Evolutionary conservation across 78 protist species (phyloP).

Genomic region (Pigoraptor vietnamica): DNA sequence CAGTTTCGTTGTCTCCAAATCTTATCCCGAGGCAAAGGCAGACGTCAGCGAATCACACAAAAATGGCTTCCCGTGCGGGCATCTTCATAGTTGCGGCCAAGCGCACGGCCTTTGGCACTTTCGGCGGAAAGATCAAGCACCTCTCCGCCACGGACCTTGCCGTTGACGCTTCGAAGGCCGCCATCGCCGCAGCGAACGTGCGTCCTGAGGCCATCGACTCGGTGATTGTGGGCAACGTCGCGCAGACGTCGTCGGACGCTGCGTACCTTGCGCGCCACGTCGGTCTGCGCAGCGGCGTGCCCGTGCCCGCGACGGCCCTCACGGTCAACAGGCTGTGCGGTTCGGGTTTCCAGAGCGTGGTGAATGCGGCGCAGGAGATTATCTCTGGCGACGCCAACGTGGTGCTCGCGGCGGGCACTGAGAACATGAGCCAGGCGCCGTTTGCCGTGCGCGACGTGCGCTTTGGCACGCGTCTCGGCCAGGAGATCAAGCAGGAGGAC

Average conservation of each 20-base stretch:
- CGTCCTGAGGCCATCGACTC: constrained; percentile 14
- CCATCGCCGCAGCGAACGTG: not conserved
- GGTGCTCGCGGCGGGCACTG: constrained; percentile 44
- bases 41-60: not conserved
- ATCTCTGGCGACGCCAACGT: constrained; percentile 45
- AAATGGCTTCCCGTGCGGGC: not conserved
- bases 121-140: constrained; percentile 54
- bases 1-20: too few relatives aligned
- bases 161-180: constrained; percentile 15
- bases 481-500: constrained; percentile 34
- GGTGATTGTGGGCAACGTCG: constrained; percentile 48
- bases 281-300: constrained; percentile 32
- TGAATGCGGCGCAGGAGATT: constrained; percentile 41
- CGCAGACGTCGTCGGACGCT: constrained; percentile 45
- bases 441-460: constrained; percentile 30
- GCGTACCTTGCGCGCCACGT: constrained; percentile 62
- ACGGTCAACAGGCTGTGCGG: constrained; percentile 75
- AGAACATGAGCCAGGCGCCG: constrained; percentile 59
- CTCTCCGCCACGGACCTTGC: constrained; percentile 57
- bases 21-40: too few relatives aligned
- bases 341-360: constrained; percentile 56
- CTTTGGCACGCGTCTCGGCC: constrained; percentile 55
- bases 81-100: constrained; percentile 68
- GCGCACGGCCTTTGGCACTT: constrained; percentile 76
- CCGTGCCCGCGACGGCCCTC: constrained; percentile 29